phyloP scores from a whole-genome alignment of 1,139 yeast genomes.

The Taphrina deformans region DNA sequence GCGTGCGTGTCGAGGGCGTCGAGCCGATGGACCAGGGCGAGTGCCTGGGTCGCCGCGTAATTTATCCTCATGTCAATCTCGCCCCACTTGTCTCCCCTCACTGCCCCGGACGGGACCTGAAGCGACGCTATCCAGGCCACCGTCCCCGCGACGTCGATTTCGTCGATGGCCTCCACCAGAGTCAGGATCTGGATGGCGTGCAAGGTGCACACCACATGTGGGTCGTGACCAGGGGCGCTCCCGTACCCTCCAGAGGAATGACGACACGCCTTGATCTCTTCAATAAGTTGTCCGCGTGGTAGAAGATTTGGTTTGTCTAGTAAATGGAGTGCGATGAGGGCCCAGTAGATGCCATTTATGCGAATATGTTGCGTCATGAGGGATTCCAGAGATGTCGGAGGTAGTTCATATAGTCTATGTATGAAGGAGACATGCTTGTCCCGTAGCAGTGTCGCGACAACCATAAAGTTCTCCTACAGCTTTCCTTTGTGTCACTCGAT shows the following conservation, averaged over 20 bases:
- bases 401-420: slow-evolving; percentile 6
- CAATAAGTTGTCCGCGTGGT: slow-evolving; percentile 59
- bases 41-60: slow-evolving; percentile 73
- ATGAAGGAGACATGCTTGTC: slow-evolving; percentile 25
- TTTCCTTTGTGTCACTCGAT: not conserved
- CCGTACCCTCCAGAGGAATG: slow-evolving; percentile 75
- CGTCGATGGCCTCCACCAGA: slow-evolving; percentile 62
- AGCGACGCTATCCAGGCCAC: slow-evolving; percentile 55
- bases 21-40: slow-evolving; percentile 67
- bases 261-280: slow-evolving; percentile 69
- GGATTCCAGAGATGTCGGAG: slow-evolving; percentile 63
- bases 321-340: slow-evolving; percentile 70
- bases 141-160: slow-evolving; percentile 47
- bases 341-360: slow-evolving; percentile 95
- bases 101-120: slow-evolving; percentile 65
- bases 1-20: slow-evolving; percentile 61
- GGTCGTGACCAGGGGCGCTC: slow-evolving; percentile 84
- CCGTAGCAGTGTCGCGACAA: not conserved
- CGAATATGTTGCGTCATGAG: slow-evolving; percentile 90
- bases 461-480: not conserved
- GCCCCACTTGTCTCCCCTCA: slow-evolving; percentile 77
- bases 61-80: slow-evolving; percentile 91
- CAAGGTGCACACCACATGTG: slow-evolving; percentile 81
- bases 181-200: slow-evolving; percentile 80
- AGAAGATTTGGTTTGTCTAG: slow-evolving; percentile 61